Evolutionary conservation across 176 grass and related monocot genomes (phyloP).

Genomic region (Carex cristatella): DNA sequence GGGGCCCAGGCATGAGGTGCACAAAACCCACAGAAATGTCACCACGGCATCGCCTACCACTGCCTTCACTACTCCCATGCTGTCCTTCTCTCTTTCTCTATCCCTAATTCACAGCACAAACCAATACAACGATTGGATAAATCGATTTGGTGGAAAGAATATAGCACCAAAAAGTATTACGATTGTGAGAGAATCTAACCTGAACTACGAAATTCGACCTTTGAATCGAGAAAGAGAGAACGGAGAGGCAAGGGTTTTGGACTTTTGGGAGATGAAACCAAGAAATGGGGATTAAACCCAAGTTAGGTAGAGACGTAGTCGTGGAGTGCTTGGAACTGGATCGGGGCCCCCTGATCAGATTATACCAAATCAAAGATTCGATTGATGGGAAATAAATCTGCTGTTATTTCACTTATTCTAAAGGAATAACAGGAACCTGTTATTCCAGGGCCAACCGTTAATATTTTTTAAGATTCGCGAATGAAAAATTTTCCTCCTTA

Average conservation of each 20-base stretch:
- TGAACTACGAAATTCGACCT: not conserved
- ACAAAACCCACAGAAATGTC: slow-evolving; percentile 67
- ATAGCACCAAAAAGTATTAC: not conserved
- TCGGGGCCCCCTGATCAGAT: not conserved
- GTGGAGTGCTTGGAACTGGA: not conserved
- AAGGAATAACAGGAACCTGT: too few relatives aligned
- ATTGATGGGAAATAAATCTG: not conserved
- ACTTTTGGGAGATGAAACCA: not conserved
- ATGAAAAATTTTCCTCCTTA: too few relatives aligned
- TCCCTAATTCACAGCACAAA: not conserved
- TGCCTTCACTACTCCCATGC: slow-evolving; percentile 35
- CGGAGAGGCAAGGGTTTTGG: not conserved
- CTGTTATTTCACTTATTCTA: too few relatives aligned
- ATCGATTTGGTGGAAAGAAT: too few relatives aligned
- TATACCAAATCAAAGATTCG: not conserved
- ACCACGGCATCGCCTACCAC: slow-evolving; percentile 44
- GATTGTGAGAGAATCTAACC: not conserved
- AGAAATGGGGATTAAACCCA: not conserved
- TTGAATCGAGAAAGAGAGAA: not conserved
- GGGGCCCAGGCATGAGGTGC: slow-evolving; percentile 41
- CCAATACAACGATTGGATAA: not conserved
- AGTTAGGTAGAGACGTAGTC: not conserved
- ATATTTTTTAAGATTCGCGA: too few relatives aligned
- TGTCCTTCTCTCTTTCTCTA: not conserved
- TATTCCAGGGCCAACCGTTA: too few relatives aligned